Percentiles rank a stretch among this genome's conserved stretches.
phyloP scores from a whole-genome alignment of 495 filamentous ascomycete genomes.

The Neurospora africana region DNA sequence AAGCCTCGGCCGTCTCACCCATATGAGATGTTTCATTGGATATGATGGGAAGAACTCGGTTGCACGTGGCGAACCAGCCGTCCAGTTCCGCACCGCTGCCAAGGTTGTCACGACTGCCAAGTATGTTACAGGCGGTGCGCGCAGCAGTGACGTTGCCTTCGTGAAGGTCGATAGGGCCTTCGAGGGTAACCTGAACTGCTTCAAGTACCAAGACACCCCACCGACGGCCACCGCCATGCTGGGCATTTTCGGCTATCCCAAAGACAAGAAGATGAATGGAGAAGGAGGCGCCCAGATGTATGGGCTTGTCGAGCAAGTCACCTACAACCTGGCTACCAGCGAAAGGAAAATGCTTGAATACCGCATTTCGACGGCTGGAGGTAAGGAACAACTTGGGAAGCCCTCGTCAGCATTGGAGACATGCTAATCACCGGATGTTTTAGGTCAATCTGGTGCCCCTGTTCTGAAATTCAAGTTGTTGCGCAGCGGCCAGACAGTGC shows the following conservation, averaged over 20 bases:
- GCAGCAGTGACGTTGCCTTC: neutral
- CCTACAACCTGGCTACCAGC: neutral
- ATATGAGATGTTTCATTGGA: neutral
- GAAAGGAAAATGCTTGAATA: neutral
- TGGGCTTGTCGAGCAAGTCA: neutral
- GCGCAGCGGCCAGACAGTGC: neutral
- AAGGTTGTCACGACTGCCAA: neutral
- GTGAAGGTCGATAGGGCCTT: neutral
- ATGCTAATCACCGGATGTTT: too few relatives aligned
- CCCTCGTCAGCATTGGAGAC: too few relatives aligned
- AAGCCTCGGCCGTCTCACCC: neutral
- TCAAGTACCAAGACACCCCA: neutral
- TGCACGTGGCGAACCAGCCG: neutral
- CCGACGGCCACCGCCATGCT: fast-evolving
- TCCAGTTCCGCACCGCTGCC: neutral
- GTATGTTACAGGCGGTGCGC: neutral
- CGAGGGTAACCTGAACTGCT: fast-evolving
- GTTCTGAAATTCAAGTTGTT: neutral
- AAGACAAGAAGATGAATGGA: neutral
- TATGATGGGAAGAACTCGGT: fast-evolving
- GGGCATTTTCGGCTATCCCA: neutral
- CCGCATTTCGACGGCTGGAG: neutral
- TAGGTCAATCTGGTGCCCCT: neutral
- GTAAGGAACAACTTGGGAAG: neutral
- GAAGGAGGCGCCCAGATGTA: neutral